Conservation (phyloP, 805 yeast species). For the Hanseniaspora clermontiae region DNA sequence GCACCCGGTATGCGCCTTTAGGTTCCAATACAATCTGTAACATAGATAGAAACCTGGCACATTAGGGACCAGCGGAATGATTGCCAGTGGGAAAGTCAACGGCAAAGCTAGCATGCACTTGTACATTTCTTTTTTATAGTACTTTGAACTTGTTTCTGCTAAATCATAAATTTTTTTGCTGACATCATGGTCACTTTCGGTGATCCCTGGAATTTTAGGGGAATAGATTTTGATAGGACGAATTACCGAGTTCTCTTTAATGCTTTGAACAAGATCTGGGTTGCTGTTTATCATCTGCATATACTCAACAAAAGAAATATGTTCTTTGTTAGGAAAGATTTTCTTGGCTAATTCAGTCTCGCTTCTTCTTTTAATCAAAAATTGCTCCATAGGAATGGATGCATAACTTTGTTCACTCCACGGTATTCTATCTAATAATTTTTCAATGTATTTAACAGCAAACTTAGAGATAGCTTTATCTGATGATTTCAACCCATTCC, state of each 20-base stretch:
- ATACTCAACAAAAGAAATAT: constrained; percentile 18
- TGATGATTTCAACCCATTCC: constrained; percentile 52
- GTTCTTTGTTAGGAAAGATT: constrained; percentile 16
- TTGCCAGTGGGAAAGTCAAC: constrained; percentile 62
- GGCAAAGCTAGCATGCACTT: constrained; percentile 54
- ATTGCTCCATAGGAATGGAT: constrained; percentile 58
- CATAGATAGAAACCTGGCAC: constrained; percentile 80
- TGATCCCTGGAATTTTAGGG: constrained; percentile 32
- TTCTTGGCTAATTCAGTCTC: constrained; percentile 13
- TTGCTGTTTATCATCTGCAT: not conserved
- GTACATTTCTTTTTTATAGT: constrained; percentile 46
- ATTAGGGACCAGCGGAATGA: constrained; percentile 80
- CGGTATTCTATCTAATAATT: constrained; percentile 49
- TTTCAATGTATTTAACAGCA: constrained; percentile 42
- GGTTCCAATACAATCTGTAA: constrained; percentile 73
- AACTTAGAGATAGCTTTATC: constrained; percentile 43
- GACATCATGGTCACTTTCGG: constrained; percentile 20
- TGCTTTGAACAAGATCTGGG: constrained; percentile 12
- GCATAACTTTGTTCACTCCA: constrained; percentile 69
- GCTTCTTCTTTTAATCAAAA: constrained; percentile 33
- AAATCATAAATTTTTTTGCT: constrained; percentile 32
- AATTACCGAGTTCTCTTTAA: constrained; percentile 16
- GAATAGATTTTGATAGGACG: constrained; percentile 36
- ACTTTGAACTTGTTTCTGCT: constrained; percentile 33
- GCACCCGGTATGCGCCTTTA: constrained; percentile 66